Evolutionary conservation across 768 basidiomycete genomes (phyloP).

Genomic region (Peribolospora kevripleyi): DNA sequence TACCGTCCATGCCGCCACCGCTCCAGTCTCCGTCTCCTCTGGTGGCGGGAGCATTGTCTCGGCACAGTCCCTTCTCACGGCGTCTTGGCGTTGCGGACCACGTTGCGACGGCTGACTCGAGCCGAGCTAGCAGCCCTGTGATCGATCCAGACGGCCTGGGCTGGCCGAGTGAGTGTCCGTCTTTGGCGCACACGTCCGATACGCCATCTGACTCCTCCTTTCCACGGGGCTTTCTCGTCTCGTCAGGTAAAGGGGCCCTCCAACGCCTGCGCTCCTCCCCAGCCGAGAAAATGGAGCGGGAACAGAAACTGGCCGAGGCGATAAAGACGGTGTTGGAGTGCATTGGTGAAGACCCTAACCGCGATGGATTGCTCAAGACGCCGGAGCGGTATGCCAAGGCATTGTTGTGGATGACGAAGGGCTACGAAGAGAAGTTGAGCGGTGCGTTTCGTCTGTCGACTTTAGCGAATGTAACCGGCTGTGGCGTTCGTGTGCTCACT

Average conservation of each 20-base stretch:
- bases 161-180: neutral
- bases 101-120: no score
- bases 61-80: no score
- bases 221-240: neutral
- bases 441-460: constrained; percentile 26
- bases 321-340: constrained; percentile 83
- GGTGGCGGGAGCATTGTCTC: no score
- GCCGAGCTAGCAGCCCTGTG: no score
- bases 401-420: constrained; percentile 95
- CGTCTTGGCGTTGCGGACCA: no score
- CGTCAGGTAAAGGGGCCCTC: constrained; percentile 63
- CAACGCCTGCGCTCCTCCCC: constrained; percentile 58
- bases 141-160: no score
- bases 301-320: constrained; percentile 53
- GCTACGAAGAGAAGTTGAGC: constrained; percentile 83
- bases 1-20: no score
- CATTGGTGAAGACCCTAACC: constrained; percentile 90
- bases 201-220: neutral
- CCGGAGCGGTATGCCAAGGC: constrained; percentile 93
- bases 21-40: no score
- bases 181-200: neutral
- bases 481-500: no score
- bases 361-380: constrained; percentile 74
- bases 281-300: constrained; percentile 42
- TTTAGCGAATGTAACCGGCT: neutral